phyloP scores from a whole-genome alignment of 257 asterid species.

The Misopates orontium region DNA sequence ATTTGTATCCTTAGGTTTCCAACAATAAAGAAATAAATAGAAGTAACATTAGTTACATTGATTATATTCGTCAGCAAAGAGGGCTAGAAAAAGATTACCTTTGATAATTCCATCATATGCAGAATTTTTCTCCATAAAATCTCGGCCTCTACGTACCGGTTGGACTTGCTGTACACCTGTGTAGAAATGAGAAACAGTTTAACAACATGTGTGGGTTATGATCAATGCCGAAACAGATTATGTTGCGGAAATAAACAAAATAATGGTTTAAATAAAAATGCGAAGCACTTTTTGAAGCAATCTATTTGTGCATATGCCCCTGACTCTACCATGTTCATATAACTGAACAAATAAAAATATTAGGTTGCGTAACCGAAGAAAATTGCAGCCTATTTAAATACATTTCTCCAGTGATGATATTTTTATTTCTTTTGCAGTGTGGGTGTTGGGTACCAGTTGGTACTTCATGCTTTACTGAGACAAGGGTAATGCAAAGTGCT shows the following conservation, averaged over 20 bases:
- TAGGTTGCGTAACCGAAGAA: constrained; percentile 4
- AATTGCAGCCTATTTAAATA: constrained; percentile 12
- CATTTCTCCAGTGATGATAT: background rate
- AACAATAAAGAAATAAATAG: background rate
- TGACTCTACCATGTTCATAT: constrained; percentile 9
- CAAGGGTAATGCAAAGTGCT: no score
- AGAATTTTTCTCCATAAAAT: constrained; percentile 64
- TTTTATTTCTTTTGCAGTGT: background rate
- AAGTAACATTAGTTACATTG: background rate
- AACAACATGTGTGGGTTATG: background rate
- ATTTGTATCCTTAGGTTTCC: constrained; percentile 8
- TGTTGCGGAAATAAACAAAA: constrained; percentile 12
- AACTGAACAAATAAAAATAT: background rate
- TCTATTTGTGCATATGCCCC: background rate
- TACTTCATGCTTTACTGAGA: no score
- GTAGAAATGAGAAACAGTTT: constrained; percentile 19
- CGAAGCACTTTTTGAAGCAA: background rate
- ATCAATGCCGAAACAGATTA: constrained; percentile 8
- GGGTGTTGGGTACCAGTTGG: no score
- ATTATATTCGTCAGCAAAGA: constrained; percentile 3
- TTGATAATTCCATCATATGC: constrained; percentile 66
- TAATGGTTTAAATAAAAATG: background rate
- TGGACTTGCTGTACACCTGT: constrained; percentile 69
- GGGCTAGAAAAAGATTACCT: constrained; percentile 46
- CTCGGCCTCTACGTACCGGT: constrained; percentile 70